phyloP scores from a whole-genome alignment of 2,329 filamentous ascomycete species.

The Colletotrichum orchidophilum region DNA sequence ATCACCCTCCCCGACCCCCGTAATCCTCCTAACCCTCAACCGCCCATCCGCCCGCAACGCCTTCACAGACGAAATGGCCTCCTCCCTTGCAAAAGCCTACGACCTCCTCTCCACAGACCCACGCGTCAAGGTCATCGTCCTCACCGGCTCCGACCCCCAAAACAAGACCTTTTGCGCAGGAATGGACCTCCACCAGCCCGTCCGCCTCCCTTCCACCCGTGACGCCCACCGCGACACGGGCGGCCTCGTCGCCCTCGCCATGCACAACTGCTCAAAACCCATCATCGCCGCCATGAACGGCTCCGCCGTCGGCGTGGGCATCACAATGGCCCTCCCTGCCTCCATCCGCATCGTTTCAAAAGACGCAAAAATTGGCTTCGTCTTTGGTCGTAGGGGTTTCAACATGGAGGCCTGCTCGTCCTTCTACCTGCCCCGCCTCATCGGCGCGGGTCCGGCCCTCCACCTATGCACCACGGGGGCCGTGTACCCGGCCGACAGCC shows the following conservation, averaged over 20 bases:
- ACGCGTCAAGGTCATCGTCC: slow-evolving; percentile 63
- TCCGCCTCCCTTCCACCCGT: slow-evolving; percentile 37
- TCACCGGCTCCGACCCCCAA: slow-evolving; percentile 59
- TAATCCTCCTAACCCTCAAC: slow-evolving; percentile 71
- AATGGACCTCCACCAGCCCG: slow-evolving; percentile 59
- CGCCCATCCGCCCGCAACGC: slow-evolving; percentile 74
- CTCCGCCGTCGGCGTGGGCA: slow-evolving; percentile 67
- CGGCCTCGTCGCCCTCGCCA: slow-evolving; percentile 62
- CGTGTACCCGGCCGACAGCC: slow-evolving; percentile 62
- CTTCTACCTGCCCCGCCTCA: slow-evolving; percentile 76
- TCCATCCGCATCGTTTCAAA: slow-evolving; percentile 62
- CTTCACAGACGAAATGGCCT: slow-evolving; percentile 72
- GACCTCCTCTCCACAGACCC: slow-evolving; percentile 60
- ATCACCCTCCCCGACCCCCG: slow-evolving; percentile 65
- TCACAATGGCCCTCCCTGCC: slow-evolving; percentile 69
- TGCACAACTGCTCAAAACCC: slow-evolving; percentile 66
- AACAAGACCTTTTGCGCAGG: slow-evolving; percentile 67
- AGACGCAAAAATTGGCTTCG: slow-evolving; percentile 75
- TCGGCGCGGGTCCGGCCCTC: slow-evolving; percentile 71
- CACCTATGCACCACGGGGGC: slow-evolving; percentile 74
- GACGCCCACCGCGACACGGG: slow-evolving; percentile 58
- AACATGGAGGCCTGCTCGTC: slow-evolving; percentile 77
- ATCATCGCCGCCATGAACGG: slow-evolving; percentile 69
- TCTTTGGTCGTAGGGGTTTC: slow-evolving; percentile 76
- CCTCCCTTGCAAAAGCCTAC: slow-evolving; percentile 66